Base-by-base conservation (phyloP, 345 rosid genomes). In the Hibiscus mutabilis region DNA sequence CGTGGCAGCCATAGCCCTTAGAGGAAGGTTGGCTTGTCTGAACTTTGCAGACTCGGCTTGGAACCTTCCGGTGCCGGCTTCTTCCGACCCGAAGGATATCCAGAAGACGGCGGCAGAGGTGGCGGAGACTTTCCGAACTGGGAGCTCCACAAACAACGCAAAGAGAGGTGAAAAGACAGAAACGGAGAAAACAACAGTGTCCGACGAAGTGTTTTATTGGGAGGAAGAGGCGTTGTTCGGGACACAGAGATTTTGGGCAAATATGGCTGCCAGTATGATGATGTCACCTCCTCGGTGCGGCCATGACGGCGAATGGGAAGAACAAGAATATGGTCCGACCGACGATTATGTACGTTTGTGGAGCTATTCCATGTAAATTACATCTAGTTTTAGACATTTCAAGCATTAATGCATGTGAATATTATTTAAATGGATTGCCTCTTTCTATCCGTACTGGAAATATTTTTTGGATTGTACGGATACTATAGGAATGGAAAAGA, bases 31-130 rank as follows among this genome's bases (percentile, higher is more conserved):
- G 8, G 96, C 93, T 14, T 94, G 97, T 77, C 82, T 94, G 51
- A 94, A 94, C 81, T 94, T 89, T 19, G 97, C 97, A 0, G 98
- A 94, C 79, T 94, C 98, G 0, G 81, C 83, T 0, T 94, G 91
- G 91, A 58, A 86, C 62, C 88, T 91, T 22, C 91, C 93, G 0
- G 66, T 85, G 0, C 96, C 42, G 14, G 88, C 80, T 2, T 86
- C 97, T 0, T 24, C 58, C 6, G 86, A 85, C 35, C 75, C 89
- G 0, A 89, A 86, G 76, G 96, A 88, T 22, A 94, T 91, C 5
- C 92, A 90, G 71, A 85, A 76, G 82, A 89, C 94, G 1, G 98
- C 92, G 0, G 89, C 86, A 0, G 87, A 84, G 78, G 96, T 90
- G 0, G 90, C 92, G 0, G 82, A 72, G 75, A 79, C 77, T 61